Percentiles rank a stretch among this genome's conserved stretches.
These are phyloP conservation scores for Kuraishia cidri DNA, from an alignment of 805 yeast genomes.

Conservation along the genomic window DNA sequence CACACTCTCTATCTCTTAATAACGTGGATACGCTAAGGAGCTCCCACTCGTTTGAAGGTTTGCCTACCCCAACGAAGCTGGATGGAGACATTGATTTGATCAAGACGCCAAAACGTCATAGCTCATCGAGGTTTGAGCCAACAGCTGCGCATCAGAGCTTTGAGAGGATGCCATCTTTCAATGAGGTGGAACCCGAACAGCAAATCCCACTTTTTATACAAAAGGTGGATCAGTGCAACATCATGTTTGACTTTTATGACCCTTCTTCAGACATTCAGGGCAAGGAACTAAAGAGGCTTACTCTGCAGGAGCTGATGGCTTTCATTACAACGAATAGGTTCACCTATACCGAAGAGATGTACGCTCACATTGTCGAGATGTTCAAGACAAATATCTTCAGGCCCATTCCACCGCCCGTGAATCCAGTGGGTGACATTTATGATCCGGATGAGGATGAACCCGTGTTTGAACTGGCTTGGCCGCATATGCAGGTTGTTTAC, in stretches of 20 bases:
- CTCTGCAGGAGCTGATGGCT: conserved; percentile 83
- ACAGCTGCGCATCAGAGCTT: conserved; percentile 51
- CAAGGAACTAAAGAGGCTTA: conserved; percentile 81
- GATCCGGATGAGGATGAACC: conserved; percentile 99
- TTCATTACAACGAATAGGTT: conserved; percentile 78
- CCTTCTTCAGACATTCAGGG: conserved; percentile 89
- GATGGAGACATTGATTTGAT: conserved; percentile 73
- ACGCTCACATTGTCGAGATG: conserved; percentile 81
- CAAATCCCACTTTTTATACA: conserved; percentile 75
- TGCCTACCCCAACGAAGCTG: conserved; percentile 57
- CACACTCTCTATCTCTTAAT: too few relatives aligned
- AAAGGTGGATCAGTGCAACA: conserved; percentile 90
- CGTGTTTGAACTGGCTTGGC: conserved; percentile 94
- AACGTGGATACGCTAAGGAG: conserved; percentile 24
- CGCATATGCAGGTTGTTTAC: conserved; percentile 95
- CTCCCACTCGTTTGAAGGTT: conserved; percentile 45
- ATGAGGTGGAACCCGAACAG: conserved; percentile 73
- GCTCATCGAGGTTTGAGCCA: conserved; percentile 87
- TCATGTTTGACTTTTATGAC: conserved; percentile 89
- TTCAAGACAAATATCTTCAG: conserved; percentile 83
- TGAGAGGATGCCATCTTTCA: conserved; percentile 76
- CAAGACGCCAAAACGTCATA: conserved; percentile 82
- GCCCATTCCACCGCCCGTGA: conserved; percentile 97
- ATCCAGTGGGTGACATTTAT: conserved; percentile 91
- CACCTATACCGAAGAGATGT: conserved; percentile 85